phyloP scores from a whole-genome alignment of 2,329 filamentous ascomycete species.

The Cladophialophora bantiana region DNA sequence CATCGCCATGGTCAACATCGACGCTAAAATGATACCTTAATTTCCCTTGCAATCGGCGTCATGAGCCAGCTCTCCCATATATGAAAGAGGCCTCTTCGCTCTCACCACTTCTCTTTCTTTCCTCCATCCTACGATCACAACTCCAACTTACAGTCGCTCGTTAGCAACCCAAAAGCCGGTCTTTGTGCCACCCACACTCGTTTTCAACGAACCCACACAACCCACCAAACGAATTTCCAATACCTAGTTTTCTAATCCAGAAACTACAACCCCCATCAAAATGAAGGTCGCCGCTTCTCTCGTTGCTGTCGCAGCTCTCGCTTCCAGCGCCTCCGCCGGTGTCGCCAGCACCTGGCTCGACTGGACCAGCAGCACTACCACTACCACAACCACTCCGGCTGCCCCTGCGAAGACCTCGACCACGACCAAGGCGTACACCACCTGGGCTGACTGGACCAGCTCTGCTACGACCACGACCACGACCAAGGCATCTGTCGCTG shows the following conservation, averaged over 20 bases:
- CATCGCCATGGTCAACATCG: slow-evolving; percentile 11
- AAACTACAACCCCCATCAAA: slow-evolving; percentile 35
- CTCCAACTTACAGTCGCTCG: slow-evolving; percentile 39
- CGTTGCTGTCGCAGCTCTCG: slow-evolving; percentile 32
- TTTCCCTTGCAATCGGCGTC: slow-evolving; percentile 23
- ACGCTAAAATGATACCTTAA: slow-evolving; percentile 31
- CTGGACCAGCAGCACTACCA: slow-evolving; percentile 15
- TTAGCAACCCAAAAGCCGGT: slow-evolving; percentile 35
- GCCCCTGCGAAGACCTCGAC: slow-evolving; percentile 6
- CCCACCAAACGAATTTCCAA: not conserved
- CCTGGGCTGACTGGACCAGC: slow-evolving; percentile 31
- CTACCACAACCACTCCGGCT: slow-evolving; percentile 23
- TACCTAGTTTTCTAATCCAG: slow-evolving; percentile 35
- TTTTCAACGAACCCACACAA: slow-evolving; percentile 30
- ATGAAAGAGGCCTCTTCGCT: slow-evolving; percentile 18
- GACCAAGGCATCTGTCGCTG: slow-evolving; percentile 15
- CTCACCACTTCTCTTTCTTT: slow-evolving; percentile 18
- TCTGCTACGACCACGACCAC: slow-evolving; percentile 22
- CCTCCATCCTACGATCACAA: slow-evolving; percentile 35
- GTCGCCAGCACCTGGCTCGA: slow-evolving; percentile 32
- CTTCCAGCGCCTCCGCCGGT: slow-evolving; percentile 29
- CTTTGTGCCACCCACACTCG: slow-evolving; percentile 39
- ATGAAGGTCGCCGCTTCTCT: slow-evolving; percentile 39
- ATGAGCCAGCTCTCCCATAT: slow-evolving; percentile 20
- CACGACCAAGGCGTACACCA: slow-evolving; percentile 21